Percentiles rank a stretch among this genome's conserved stretches.
Conservation (phyloP, 2,329 filamentous ascomycete genomes). For the Pseudogymnoascus sp. region DNA sequence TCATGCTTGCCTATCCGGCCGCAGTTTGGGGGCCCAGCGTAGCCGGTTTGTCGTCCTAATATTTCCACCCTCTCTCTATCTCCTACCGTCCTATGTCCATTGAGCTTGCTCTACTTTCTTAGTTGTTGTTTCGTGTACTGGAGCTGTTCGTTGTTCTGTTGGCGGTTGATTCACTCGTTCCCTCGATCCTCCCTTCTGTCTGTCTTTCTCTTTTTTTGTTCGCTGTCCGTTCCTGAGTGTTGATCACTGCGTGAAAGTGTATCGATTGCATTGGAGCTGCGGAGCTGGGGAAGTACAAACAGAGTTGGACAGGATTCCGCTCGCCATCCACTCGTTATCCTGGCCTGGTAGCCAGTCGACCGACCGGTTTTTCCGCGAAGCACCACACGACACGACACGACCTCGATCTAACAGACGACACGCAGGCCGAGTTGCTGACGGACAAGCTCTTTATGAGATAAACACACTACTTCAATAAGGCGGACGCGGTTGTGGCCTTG, state of each 20-base stretch:
- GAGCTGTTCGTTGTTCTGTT: conserved; percentile 11
- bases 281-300: not conserved
- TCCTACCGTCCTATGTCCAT: conserved; percentile 3
- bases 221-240: conserved; percentile 16
- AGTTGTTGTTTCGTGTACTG: conserved; percentile 1
- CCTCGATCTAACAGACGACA: not conserved
- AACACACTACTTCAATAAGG: not conserved
- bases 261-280: not conserved
- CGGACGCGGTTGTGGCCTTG: conserved; percentile 1
- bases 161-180: conserved; percentile 17
- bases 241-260: conserved; percentile 1
- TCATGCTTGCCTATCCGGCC: not conserved
- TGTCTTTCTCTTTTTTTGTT: conserved; percentile 21
- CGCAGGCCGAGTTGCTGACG: not conserved
- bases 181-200: conserved; percentile 18
- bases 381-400: not conserved
- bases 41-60: not conserved
- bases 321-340: conserved; percentile 23
- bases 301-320: conserved; percentile 1
- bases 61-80: conserved; percentile 3
- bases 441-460: not conserved
- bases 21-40: not conserved
- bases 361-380: conserved; percentile 24
- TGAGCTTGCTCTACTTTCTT: conserved; percentile 5
- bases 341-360: conserved; percentile 27